phyloP scores from a whole-genome alignment of 208 protist genomes.

The Crithidia acanthocephali region DNA sequence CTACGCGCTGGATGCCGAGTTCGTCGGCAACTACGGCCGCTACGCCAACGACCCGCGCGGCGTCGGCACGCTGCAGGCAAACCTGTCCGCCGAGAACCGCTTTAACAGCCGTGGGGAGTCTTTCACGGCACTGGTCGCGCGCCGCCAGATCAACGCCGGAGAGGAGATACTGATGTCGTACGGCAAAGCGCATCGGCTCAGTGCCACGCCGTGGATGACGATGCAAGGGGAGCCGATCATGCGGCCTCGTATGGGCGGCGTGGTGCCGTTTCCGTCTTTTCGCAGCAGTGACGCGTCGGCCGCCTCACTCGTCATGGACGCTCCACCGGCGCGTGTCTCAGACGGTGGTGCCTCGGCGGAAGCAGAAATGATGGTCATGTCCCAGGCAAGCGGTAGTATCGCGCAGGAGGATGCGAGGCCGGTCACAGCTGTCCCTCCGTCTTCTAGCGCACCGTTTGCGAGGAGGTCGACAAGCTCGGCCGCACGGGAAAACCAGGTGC shows the following conservation, averaged over 20 bases:
- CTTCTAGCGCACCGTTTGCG: too few species aligned
- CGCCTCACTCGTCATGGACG: background rate
- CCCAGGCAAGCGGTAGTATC: too few species aligned
- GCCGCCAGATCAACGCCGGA: constrained; percentile 69
- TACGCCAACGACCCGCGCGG: constrained; percentile 91
- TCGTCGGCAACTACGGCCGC: constrained; percentile 87
- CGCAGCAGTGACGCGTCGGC: background rate
- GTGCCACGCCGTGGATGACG: constrained; percentile 68
- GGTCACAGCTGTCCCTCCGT: too few species aligned
- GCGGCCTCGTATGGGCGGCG: constrained; percentile 53
- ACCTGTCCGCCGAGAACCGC: constrained; percentile 83
- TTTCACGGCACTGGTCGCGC: constrained; percentile 84
- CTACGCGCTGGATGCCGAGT: constrained; percentile 89
- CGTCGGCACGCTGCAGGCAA: constrained; percentile 63
- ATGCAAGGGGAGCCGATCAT: constrained; percentile 65
- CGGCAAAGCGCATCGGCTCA: constrained; percentile 82
- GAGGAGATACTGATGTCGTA: constrained; percentile 93
- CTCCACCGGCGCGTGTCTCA: background rate
- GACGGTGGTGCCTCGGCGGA: too few species aligned
- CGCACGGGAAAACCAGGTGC: too few species aligned
- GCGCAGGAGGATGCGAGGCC: too few species aligned
- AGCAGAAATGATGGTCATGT: too few species aligned
- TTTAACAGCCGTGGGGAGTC: constrained; percentile 79
- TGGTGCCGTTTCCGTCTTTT: constrained; percentile 71
- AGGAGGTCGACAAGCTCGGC: too few species aligned